Evolutionary conservation across 176 grass and related monocot genomes (phyloP).

Genomic region (Triticum dicoccoides): DNA sequence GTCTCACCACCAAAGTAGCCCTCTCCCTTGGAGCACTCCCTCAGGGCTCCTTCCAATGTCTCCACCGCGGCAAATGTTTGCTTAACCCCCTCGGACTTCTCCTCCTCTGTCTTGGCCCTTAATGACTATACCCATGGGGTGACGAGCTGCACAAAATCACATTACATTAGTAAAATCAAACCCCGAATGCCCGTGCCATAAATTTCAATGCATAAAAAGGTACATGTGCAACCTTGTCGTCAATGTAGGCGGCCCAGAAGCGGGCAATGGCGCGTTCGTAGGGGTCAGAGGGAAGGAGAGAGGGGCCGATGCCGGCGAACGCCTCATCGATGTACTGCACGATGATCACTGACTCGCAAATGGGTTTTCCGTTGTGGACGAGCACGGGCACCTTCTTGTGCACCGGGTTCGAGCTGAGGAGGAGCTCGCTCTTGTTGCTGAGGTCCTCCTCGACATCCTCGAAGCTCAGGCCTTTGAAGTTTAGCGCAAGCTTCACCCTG

Average conservation of each 20-base stretch:
- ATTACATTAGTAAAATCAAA: background rate
- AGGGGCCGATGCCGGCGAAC: constrained; percentile 5
- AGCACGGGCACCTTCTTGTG: constrained; percentile 68
- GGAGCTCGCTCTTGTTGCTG: constrained; percentile 50
- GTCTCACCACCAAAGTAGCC: constrained; percentile 49
- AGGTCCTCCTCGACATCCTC: constrained; percentile 49
- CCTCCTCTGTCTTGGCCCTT: constrained; percentile 14
- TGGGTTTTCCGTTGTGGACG: constrained; percentile 47
- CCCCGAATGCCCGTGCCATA: background rate
- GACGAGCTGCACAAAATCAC: background rate
- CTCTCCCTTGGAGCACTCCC: constrained; percentile 29
- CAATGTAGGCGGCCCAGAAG: constrained; percentile 54
- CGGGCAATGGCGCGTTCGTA: constrained; percentile 40
- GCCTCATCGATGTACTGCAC: constrained; percentile 70
- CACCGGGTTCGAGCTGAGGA: constrained; percentile 58
- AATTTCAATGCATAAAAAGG: background rate
- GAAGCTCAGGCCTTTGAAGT: constrained; percentile 56
- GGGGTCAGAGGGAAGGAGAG: constrained; percentile 41
- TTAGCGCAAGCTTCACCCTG: constrained; percentile 40
- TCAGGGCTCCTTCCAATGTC: constrained; percentile 34
- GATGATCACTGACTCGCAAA: constrained; percentile 58
- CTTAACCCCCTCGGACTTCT: constrained; percentile 17
- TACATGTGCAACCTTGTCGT: constrained; percentile 15
- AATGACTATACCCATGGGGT: background rate
- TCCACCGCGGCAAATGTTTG: background rate